Conservation (phyloP, 2,329 filamentous ascomycete species). For the Xylaria sp. region DNA sequence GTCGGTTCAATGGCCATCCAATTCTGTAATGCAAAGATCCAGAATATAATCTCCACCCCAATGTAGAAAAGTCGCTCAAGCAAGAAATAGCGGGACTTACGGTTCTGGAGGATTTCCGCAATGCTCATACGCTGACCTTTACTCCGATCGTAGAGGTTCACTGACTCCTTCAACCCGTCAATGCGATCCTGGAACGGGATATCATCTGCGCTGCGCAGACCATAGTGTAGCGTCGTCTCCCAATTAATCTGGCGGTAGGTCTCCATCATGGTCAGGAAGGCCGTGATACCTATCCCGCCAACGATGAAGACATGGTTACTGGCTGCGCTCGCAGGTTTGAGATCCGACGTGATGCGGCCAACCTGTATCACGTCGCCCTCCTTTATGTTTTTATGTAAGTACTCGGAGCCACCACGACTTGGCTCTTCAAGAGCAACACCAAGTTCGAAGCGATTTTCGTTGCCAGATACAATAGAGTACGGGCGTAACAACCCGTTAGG, state of each 20-base stretch:
- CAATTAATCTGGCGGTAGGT: constrained; percentile 57
- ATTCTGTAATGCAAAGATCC: too few relatives aligned
- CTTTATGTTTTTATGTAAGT: constrained; percentile 62
- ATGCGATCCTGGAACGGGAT: constrained; percentile 65
- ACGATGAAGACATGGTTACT: constrained; percentile 72
- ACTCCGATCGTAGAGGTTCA: constrained; percentile 64
- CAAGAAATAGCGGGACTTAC: background rate
- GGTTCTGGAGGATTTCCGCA: constrained; percentile 54
- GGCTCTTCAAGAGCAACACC: constrained; percentile 66
- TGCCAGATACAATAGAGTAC: constrained; percentile 69
- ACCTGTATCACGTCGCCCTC: constrained; percentile 63
- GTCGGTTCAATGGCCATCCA: background rate
- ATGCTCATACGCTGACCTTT: constrained; percentile 65
- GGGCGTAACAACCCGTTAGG: constrained; percentile 66
- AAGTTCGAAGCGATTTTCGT: constrained; percentile 63
- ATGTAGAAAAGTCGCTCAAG: background rate
- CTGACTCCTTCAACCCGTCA: constrained; percentile 54
- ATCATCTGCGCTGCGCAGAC: constrained; percentile 63
- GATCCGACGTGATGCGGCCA: constrained; percentile 61
- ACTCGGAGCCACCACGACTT: constrained; percentile 70
- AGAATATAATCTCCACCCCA: background rate
- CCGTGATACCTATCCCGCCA: constrained; percentile 74
- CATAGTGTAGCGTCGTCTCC: constrained; percentile 68
- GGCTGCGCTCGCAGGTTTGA: constrained; percentile 58
- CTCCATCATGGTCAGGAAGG: constrained; percentile 65